Evolutionary conservation across 2,329 filamentous ascomycete genomes (phyloP).

Genomic region (Parastagonospora avenae): DNA sequence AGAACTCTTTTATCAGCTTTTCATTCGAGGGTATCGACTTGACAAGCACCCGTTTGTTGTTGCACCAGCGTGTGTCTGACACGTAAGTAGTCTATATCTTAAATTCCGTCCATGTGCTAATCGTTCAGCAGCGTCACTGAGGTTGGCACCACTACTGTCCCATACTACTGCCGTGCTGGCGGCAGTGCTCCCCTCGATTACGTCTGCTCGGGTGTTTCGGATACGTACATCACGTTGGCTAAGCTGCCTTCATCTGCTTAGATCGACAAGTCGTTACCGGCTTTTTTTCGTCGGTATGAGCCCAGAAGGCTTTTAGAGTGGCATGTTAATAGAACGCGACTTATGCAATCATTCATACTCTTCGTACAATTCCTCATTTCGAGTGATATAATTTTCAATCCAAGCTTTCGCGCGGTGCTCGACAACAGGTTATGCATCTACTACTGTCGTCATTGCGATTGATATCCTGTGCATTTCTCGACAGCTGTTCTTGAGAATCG

Average conservation of each 20-base stretch:
- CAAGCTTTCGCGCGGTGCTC: too few relatives aligned
- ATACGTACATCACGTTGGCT: conserved; percentile 54
- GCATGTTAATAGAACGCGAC: too few relatives aligned
- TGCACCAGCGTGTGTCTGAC: conserved; percentile 17
- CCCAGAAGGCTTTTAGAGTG: too few relatives aligned
- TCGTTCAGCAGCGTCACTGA: conserved; percentile 9
- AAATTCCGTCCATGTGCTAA: conserved; percentile 1
- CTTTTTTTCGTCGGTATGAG: too few relatives aligned
- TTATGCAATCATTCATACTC: too few relatives aligned
- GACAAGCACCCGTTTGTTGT: conserved; percentile 11
- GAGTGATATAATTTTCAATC: too few relatives aligned
- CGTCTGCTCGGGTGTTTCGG: conserved; percentile 73
- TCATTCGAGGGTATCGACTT: conserved; percentile 14
- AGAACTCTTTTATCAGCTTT: conserved; percentile 17
- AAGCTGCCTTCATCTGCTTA: neutral
- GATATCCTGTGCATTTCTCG: too few relatives aligned
- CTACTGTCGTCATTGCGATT: too few relatives aligned
- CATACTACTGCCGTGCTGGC: conserved; percentile 20
- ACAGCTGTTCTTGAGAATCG: too few relatives aligned
- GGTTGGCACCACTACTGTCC: conserved; percentile 17
- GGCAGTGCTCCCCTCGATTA: conserved; percentile 58
- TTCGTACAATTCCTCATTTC: too few relatives aligned
- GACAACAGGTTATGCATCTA: too few relatives aligned
- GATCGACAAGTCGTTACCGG: too few relatives aligned
- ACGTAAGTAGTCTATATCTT: conserved; percentile 4